Base-by-base conservation (phyloP, 2,329 filamentous ascomycete genomes). In the Fusarium mangiferae region DNA sequence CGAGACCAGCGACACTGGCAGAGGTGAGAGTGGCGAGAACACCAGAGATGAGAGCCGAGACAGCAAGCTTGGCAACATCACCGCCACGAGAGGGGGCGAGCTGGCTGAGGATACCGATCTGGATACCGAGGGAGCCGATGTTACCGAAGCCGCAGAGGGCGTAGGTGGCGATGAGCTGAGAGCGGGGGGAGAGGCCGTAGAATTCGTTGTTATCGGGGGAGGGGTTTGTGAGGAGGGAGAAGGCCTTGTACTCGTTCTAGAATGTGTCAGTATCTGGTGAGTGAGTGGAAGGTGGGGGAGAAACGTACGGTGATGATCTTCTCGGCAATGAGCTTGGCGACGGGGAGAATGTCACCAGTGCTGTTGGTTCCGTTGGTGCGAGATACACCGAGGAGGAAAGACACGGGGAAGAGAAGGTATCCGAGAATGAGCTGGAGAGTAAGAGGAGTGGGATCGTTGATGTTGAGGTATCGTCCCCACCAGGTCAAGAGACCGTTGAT, bases 41-140 rank as follows among this genome's bases (percentile, higher is more conserved):
- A 79, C 95, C 94, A 0, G 93, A 92, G 59, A 95, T 81, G 72
- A 97, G 87, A 11, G 94, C 93, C 38, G 92, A 95, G 26, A 97
- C 65, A 7, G 94, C 94, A 35, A 97, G 88, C 52, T 87, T 87
- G 8, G 93, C 91, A 17, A 97, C 92, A 76, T 96, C 93, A 66
- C 92, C 93, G 42, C 90, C 88, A 49, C 94, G 90, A 8, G 87
- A 86, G 1, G 94, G 94, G 1, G 93, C 92, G 69, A 97, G 90
- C 84, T 97, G 94, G 8, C 92, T 90, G 59, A 97, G 87, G 66
- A 97, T 94, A 85, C 94, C 94, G 70, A 97, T 96, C 83, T 97
- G 94, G 63, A 94, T 96, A 80, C 94, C 94, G 54, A 97, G 88
- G 36, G 94, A 96, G 61, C 93, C 93, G 76, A 97, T 92, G 85